Percentiles rank a stretch among this genome's conserved stretches.
Conservation (phyloP, 306 rosid species). For the Parietaria judaica region DNA sequence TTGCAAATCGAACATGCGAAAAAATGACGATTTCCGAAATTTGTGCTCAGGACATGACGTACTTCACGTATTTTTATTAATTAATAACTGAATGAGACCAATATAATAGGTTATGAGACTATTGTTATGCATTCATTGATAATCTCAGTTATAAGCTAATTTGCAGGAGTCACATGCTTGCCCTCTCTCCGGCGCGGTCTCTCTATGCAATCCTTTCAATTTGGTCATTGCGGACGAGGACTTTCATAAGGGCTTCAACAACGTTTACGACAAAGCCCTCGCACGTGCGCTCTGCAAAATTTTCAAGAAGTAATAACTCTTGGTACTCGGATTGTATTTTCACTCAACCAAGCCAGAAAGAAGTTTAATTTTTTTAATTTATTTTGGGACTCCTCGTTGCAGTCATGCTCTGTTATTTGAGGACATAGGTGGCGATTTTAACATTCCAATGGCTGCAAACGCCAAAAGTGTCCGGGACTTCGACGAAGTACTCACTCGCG, state of each 20-base stretch:
- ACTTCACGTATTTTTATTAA: no score
- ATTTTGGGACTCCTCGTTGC: constrained; percentile 16
- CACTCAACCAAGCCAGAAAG: not conserved
- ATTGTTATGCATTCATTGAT: constrained; percentile 8
- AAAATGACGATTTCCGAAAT: no score
- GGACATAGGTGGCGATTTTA: constrained; percentile 63
- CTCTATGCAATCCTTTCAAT: constrained; percentile 93
- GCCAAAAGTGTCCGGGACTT: constrained; percentile 76
- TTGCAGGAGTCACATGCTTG: constrained; percentile 59
- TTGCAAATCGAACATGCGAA: no score
- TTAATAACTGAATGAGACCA: no score
- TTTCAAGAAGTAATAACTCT: constrained; percentile 56
- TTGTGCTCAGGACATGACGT: no score
- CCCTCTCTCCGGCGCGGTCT: constrained; percentile 89
- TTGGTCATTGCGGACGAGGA: constrained; percentile 82
- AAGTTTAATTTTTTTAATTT: constrained; percentile 7
- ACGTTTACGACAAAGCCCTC: constrained; percentile 71
- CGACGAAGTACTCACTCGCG: constrained; percentile 88
- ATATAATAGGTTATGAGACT: no score
- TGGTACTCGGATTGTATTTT: constrained; percentile 10
- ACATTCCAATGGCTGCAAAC: constrained; percentile 57
- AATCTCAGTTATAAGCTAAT: not conserved
- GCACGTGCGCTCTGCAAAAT: constrained; percentile 51
- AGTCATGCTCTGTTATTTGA: constrained; percentile 81
- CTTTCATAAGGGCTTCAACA: constrained; percentile 83